Conservation (phyloP, 2,329 filamentous ascomycete species). For the Neopestalotiopsis clavispora region DNA sequence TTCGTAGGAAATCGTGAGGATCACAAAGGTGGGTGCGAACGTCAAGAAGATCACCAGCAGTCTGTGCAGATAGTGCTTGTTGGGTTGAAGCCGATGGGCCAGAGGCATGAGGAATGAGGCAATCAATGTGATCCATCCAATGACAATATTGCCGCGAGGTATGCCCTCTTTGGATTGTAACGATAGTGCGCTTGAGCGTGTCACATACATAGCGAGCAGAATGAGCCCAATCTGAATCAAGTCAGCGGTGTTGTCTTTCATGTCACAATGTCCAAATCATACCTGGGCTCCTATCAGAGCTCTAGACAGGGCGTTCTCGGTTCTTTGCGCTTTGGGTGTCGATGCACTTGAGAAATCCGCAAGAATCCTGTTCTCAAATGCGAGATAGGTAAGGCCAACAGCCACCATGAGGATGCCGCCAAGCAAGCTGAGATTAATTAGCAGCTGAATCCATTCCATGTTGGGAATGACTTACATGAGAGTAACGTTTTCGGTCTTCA, state of each 20-base stretch:
- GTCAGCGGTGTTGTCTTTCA: conserved; percentile 21
- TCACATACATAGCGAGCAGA: conserved; percentile 82
- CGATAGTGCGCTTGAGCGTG: conserved; percentile 82
- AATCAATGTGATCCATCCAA: conserved; percentile 83
- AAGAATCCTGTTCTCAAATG: conserved; percentile 72
- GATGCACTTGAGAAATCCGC: conserved; percentile 45
- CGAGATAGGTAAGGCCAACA: conserved; percentile 77
- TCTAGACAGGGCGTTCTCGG: conserved; percentile 55
- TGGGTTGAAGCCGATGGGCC: conserved; percentile 79
- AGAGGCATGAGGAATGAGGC: conserved; percentile 80
- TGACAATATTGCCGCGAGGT: conserved; percentile 83
- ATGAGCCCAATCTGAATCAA: conserved; percentile 71
- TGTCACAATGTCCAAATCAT: conserved; percentile 28
- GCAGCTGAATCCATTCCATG: conserved; percentile 15
- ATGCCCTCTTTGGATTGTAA: conserved; percentile 85
- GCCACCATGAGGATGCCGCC: conserved; percentile 80
- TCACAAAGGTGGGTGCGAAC: conserved; percentile 91
- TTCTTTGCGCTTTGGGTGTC: conserved; percentile 28
- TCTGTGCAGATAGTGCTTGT: conserved; percentile 87
- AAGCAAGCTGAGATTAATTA: conserved; percentile 57
- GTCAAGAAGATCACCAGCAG: conserved; percentile 88
- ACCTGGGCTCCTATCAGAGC: conserved; percentile 70
- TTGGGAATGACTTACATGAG: conserved; percentile 32
- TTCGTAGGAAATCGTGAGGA: conserved; percentile 96
- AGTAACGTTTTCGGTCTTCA: conserved; percentile 78